Base-by-base conservation (phyloP, 257 asterid genomes). In the Rauvolfia tetraphylla region DNA sequence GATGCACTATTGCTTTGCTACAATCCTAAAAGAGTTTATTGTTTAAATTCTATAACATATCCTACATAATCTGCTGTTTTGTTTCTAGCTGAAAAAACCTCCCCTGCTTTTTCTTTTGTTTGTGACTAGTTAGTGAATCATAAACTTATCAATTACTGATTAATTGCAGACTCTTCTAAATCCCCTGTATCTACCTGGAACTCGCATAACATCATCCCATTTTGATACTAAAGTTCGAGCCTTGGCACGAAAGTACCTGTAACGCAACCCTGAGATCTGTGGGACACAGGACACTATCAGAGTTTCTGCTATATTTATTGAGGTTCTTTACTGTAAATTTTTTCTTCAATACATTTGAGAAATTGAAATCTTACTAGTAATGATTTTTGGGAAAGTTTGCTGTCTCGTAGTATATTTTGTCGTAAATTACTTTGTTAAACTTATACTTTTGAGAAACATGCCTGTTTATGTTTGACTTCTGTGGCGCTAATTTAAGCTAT, bases 181-280 rank as follows among this genome's bases (percentile, higher is more conserved):
- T 81, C 98, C 99, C 69, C 96, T 92, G 39, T 95, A 92, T 84
- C 88, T 95, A 33, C 96, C 99, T 31, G 98, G 99, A 81, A 87
- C 97, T 71, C 96, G 98, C 58, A 82, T 95, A 83, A 83, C 94
- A 34, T 92, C 98, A 65, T 91, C 98, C 36, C 98, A 92, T 80
- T 95, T 95, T 27, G 98, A 92, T 73, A 95, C 99, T 73, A 95
- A 95, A 89, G 97, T 95, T 42, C 85, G 98, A 76, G 93, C 98
- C 65, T 96, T 92, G 46, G 98, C 98, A 7, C 87, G 98, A 73
- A 95, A 89, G 81, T 91, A 95, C 78, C 84, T 95, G 23, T 67
- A 67, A 39, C 23, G 51, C 48, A 7, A 65, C 11, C 39, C 38
- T 22, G 51, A 71, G 59, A 29, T 71, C n/a, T 71, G 57, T n/a